These are phyloP conservation scores for Neotropicomus parvogracilis DNA, from an alignment of 1,284 basidiomycete species.

Conservation along the genomic window DNA sequence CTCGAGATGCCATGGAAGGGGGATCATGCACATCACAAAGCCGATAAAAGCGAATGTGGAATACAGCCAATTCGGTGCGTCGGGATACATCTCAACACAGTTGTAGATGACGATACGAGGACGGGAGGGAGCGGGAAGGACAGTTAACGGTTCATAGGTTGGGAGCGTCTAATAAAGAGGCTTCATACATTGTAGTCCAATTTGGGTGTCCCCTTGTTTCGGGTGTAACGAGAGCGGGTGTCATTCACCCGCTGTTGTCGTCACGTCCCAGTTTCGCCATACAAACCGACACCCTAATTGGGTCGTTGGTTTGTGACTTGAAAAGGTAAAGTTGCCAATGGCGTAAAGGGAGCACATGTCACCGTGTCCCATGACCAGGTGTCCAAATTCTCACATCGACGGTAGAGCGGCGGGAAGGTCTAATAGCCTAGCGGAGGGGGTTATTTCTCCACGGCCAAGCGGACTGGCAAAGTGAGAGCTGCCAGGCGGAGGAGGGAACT, in stretches of 20 bases:
- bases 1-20: slow-evolving; percentile 47
- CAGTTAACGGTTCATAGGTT: background rate
- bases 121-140: slow-evolving; percentile 4
- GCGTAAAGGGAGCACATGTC: slow-evolving; percentile 15
- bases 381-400: slow-evolving; percentile 5
- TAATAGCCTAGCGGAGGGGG: background rate
- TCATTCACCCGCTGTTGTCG: slow-evolving; percentile 11
- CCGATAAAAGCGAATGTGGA: slow-evolving; percentile 36
- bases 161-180: slow-evolving; percentile 24
- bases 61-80: slow-evolving; percentile 30
- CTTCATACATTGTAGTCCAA: slow-evolving; percentile 26
- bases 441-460: background rate
- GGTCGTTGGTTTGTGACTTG: slow-evolving; percentile 23
- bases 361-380: slow-evolving; percentile 18
- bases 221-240: slow-evolving; percentile 10
- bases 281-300: slow-evolving; percentile 26
- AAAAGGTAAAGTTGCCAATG: slow-evolving; percentile 16
- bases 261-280: slow-evolving; percentile 23
- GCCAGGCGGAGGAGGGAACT: background rate
- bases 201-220: slow-evolving; percentile 38
- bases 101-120: slow-evolving; percentile 17
- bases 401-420: slow-evolving; percentile 17
- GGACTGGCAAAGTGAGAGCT: background rate
- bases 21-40: slow-evolving; percentile 37
- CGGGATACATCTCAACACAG: slow-evolving; percentile 25